Percentiles rank a stretch among this genome's conserved stretches.
These are phyloP conservation scores for Grigorovia humatica DNA, from an alignment of 805 yeast species.

Conservation along the genomic window DNA sequence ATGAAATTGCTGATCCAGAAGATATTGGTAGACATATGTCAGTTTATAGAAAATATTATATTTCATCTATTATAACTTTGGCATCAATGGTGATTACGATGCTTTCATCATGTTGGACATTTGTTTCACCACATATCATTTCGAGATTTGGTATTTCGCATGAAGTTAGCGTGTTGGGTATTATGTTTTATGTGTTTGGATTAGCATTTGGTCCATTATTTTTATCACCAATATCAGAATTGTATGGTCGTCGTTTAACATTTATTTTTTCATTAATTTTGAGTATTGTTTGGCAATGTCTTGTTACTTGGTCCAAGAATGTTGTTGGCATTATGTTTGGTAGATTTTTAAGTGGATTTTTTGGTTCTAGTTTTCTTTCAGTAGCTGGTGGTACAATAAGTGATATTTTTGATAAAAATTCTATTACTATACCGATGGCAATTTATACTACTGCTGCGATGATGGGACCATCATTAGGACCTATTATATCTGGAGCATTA, in stretches of 20 bases:
- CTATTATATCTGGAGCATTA: conserved; percentile 48
- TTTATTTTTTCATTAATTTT: conserved; percentile 49
- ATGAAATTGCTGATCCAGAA: conserved; percentile 21
- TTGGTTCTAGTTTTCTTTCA: conserved; percentile 64
- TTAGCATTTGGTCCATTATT: conserved; percentile 59
- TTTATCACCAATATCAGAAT: conserved; percentile 59
- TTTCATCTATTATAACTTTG: conserved; percentile 43
- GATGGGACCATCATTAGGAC: conserved; percentile 63
- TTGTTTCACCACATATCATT: conserved; percentile 44
- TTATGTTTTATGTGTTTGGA: conserved; percentile 58
- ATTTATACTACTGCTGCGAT: conserved; percentile 54
- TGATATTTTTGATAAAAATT: conserved; percentile 52
- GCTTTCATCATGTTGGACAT: conserved; percentile 60
- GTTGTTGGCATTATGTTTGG: conserved; percentile 55
- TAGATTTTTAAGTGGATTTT: conserved; percentile 59
- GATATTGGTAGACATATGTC: conserved; percentile 31
- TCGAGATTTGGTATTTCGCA: conserved; percentile 39
- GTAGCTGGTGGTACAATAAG: conserved; percentile 72
- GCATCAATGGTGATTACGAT: conserved; percentile 55
- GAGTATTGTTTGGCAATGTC: conserved; percentile 49
- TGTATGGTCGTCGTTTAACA: conserved; percentile 51
- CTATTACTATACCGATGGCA: conserved; percentile 62
- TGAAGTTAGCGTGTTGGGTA: conserved; percentile 47
- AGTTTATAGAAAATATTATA: conserved; percentile 41
- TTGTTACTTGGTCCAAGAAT: conserved; percentile 45